These are phyloP conservation scores for Hymenotorrendiella dingleyae DNA, from an alignment of 2,329 filamentous ascomycete genomes.

Conservation along the genomic window DNA sequence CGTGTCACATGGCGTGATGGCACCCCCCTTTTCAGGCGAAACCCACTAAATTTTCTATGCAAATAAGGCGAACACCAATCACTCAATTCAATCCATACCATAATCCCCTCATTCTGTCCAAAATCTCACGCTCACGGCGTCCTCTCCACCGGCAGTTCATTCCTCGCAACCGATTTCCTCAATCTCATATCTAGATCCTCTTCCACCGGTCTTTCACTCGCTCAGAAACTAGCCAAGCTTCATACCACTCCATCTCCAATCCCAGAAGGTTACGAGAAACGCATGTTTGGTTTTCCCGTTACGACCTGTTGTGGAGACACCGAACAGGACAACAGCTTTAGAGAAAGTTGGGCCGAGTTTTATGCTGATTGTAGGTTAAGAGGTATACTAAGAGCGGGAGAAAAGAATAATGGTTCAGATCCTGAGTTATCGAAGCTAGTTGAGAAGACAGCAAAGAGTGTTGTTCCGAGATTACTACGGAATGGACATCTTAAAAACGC, in stretches of 20 bases:
- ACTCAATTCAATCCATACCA: slow-evolving; percentile 70
- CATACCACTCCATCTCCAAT: slow-evolving; percentile 70
- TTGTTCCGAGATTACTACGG: slow-evolving; percentile 73
- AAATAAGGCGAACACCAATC: slow-evolving; percentile 82
- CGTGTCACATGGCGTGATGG: too few species aligned
- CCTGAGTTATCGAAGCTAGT: slow-evolving; percentile 56
- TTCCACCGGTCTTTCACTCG: slow-evolving; percentile 52
- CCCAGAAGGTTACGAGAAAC: slow-evolving; percentile 50
- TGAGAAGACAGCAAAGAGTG: slow-evolving; percentile 52
- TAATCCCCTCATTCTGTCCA: slow-evolving; percentile 71
- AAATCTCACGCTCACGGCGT: slow-evolving; percentile 66
- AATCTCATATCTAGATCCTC: slow-evolving; percentile 45
- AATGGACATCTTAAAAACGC: slow-evolving; percentile 55
- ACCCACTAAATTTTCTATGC: too few species aligned
- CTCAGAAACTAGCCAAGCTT: slow-evolving; percentile 69
- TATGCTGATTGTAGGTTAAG: slow-evolving; percentile 72
- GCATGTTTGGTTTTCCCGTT: slow-evolving; percentile 77
- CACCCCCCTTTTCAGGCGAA: too few species aligned
- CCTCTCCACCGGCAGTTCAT: slow-evolving; percentile 38
- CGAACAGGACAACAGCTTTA: slow-evolving; percentile 71
- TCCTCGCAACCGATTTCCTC: slow-evolving; percentile 74
- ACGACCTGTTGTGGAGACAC: slow-evolving; percentile 84
- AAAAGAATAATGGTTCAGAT: slow-evolving; percentile 59
- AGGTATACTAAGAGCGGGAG: slow-evolving; percentile 52
- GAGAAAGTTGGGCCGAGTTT: slow-evolving; percentile 74